These are phyloP conservation scores for Lachnum nothofagi DNA, from an alignment of 2,329 filamentous ascomycete species.

Conservation along the genomic window DNA sequence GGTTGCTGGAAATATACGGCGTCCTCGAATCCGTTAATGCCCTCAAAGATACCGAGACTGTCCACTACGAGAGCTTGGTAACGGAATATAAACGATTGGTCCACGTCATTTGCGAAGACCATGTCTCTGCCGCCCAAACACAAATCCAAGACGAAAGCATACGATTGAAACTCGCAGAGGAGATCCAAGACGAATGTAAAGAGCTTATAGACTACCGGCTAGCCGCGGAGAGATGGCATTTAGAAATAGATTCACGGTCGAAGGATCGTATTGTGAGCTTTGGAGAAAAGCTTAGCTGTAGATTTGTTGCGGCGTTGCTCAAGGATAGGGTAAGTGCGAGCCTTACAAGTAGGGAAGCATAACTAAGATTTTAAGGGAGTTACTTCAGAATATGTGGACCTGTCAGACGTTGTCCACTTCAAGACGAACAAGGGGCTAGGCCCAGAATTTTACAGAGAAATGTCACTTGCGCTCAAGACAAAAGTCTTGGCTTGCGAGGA, in stretches of 20 bases:
- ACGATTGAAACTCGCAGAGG: conserved; percentile 53
- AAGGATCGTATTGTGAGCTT: conserved; percentile 89
- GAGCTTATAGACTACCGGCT: conserved; percentile 70
- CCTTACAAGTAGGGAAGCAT: too few relatives aligned
- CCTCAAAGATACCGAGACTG: conserved; percentile 47
- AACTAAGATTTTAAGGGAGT: conserved; percentile 50
- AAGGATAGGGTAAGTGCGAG: conserved; percentile 56
- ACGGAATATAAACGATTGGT: conserved; percentile 69
- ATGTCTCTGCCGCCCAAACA: conserved; percentile 64
- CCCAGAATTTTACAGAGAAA: conserved; percentile 63
- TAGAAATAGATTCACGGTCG: conserved; percentile 71
- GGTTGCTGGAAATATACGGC: conserved; percentile 54
- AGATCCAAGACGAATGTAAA: conserved; percentile 74
- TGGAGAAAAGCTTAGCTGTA: conserved; percentile 91
- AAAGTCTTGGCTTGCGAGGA: conserved; percentile 61
- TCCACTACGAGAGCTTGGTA: conserved; percentile 48
- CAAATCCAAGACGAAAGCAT: conserved; percentile 55
- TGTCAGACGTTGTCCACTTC: conserved; percentile 75
- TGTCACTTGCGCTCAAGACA: conserved; percentile 55
- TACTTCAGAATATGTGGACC: conserved; percentile 82
- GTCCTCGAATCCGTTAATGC: conserved; percentile 51
- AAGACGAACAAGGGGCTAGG: conserved; percentile 55
- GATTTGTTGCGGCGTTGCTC: conserved; percentile 80
- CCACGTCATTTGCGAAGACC: conserved; percentile 75
- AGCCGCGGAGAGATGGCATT: conserved; percentile 60